Base-by-base conservation (phyloP, 1,284 basidiomycete species). In the Amylostereum areolatum region DNA sequence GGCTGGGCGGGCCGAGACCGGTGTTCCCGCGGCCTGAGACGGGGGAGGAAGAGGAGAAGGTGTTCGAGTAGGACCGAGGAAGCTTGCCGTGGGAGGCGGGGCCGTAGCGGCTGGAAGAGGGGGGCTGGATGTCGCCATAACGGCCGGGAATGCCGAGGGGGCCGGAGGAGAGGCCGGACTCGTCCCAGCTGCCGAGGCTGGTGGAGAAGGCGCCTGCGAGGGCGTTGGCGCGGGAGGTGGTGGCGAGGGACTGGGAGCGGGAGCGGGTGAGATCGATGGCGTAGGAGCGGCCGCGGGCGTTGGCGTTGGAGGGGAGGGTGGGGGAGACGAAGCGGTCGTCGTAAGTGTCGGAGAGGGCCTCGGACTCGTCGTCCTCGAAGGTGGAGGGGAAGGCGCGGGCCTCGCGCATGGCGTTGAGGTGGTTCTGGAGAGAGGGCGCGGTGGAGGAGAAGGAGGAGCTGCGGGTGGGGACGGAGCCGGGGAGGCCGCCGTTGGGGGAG, bases 311-410 rank as follows among this genome's bases (percentile, higher is more conserved):
- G 44, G 61, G 57, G 43, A 58, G 55, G 53, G 60, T 58, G 30
- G 72, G 65, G 27, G 68, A 67, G 18, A 74, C 61, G 57, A 70
- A 80, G 49, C 69, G 73, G 35, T 81, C 81, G 50, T 81, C 77
- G 61, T 78, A 78, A 44, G 67, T 70, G 59, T 77, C 76, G 46
- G 74, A 78, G 28, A 75, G 64, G 8, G 71, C 72, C 51, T 83
- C 81, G 2, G 75, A 77, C 65, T 87, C 84, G 65, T 87, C 84
- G 57, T 87, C 85, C 64, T 87, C 85, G 61, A 85, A 78, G 3
- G 81, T 83, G 46, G 80, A 83, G 7, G 76, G 70, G 59, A 85
- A 80, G 5, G 67, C 64, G 35, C 80, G 72, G 34, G 72, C 69
- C 47, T 82, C 83, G 50, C 83, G 78, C 74, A 86, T 81, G 34